A percentile compares a stretch with the other conserved stretches of the same genome.
These are phyloP conservation scores for Stropharia rugosoannulata DNA, from an alignment of 768 basidiomycete species.

Conservation along the genomic window DNA sequence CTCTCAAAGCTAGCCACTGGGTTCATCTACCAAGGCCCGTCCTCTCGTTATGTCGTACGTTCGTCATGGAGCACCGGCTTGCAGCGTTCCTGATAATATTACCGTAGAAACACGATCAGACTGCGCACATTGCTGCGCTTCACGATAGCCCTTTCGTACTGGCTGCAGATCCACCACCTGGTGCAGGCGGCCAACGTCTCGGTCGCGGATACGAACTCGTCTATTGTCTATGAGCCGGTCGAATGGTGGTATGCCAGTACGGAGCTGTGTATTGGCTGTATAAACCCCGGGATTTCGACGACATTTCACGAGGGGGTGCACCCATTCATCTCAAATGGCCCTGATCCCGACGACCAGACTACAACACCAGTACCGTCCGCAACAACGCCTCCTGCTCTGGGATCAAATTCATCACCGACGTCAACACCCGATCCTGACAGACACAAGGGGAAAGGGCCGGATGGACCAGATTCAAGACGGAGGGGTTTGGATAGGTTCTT, in stretches of 20 bases:
- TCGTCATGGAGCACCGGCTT: not conserved
- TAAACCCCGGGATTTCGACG: conserved; percentile 21
- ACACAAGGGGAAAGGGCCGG: not conserved
- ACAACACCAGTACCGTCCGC: not conserved
- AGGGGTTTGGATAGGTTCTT: not conserved
- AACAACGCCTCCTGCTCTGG: not conserved
- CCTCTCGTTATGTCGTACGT: conserved; percentile 17
- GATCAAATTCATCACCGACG: no score
- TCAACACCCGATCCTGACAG: not conserved
- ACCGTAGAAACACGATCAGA: conserved; percentile 10
- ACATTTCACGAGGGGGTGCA: conserved; percentile 39
- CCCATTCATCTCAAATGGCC: conserved; percentile 5
- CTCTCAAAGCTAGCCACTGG: conserved; percentile 4
- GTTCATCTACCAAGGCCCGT: not conserved
- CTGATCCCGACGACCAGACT: conserved; percentile 17
- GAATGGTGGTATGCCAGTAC: conserved; percentile 33
- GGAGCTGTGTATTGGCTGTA: conserved; percentile 28
- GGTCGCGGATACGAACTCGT: conserved; percentile 36
- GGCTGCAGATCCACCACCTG: conserved; percentile 11
- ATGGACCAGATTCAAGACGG: not conserved
- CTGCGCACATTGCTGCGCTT: conserved; percentile 19
- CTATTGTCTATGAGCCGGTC: conserved; percentile 37
- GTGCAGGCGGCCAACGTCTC: conserved; percentile 31
- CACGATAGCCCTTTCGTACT: conserved; percentile 18
- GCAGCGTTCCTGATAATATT: not conserved